phyloP scores from a whole-genome alignment of 2,329 filamentous ascomycete genomes.

The Westerdykella aurantiaca region DNA sequence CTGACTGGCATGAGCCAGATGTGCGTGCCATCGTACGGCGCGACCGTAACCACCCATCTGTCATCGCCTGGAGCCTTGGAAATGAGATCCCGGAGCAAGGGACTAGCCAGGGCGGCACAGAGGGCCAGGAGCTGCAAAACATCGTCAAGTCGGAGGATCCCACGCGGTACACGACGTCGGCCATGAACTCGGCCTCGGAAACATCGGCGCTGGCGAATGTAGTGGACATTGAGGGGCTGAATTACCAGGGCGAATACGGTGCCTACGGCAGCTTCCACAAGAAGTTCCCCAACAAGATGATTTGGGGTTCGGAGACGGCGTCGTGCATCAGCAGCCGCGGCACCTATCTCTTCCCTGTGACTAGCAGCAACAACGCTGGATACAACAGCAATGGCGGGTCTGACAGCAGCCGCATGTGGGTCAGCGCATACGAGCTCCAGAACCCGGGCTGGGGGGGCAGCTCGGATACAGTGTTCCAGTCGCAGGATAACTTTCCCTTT shows the following conservation, averaged over 20 bases:
- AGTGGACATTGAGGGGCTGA: slow-evolving; percentile 48
- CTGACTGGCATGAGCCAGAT: slow-evolving; percentile 51
- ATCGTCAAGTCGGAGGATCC: slow-evolving; percentile 46
- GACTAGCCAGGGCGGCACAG: slow-evolving; percentile 26
- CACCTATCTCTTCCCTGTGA: slow-evolving; percentile 51
- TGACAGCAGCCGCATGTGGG: slow-evolving; percentile 33
- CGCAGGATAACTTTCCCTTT: slow-evolving; percentile 46
- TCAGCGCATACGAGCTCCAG: slow-evolving; percentile 52
- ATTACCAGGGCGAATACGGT: slow-evolving; percentile 49
- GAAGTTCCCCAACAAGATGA: slow-evolving; percentile 45
- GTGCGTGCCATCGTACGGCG: slow-evolving; percentile 49
- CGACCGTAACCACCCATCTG: slow-evolving; percentile 52
- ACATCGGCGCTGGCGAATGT: slow-evolving; percentile 36
- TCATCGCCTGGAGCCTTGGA: slow-evolving; percentile 50
- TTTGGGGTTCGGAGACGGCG: slow-evolving; percentile 26
- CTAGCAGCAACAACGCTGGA: slow-evolving; percentile 32
- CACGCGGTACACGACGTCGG: slow-evolving; percentile 38
- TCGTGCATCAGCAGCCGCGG: slow-evolving; percentile 48
- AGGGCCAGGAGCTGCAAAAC: slow-evolving; percentile 35
- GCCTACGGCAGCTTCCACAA: slow-evolving; percentile 42
- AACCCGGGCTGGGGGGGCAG: slow-evolving; percentile 44
- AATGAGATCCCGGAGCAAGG: slow-evolving; percentile 51
- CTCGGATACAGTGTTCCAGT: slow-evolving; percentile 50
- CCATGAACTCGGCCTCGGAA: slow-evolving; percentile 45
- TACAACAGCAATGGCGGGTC: slow-evolving; percentile 35